These are phyloP conservation scores for Panicum virgatum DNA, from an alignment of 202 grass and related monocot species.

Conservation along the genomic window DNA sequence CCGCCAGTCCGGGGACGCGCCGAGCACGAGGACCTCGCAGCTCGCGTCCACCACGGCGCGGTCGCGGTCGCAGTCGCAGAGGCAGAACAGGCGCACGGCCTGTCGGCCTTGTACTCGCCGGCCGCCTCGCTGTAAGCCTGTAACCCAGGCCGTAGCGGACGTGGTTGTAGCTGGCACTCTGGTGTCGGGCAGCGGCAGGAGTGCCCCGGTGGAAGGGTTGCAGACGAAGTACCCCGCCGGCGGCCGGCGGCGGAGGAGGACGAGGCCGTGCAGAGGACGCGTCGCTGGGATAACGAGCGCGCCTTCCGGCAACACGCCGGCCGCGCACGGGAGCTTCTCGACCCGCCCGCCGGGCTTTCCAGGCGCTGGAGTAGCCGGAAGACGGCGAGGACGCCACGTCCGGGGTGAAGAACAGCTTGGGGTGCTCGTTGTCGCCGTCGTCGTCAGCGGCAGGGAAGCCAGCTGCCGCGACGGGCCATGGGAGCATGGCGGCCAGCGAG, in stretches of 20 bases:
- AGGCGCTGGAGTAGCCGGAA: constrained; percentile 2
- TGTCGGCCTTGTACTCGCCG: no score
- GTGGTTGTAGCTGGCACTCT: no score
- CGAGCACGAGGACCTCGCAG: no score
- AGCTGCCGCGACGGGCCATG: background rate
- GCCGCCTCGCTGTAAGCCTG: no score
- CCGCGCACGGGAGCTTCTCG: constrained; percentile 31
- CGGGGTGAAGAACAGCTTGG: constrained; percentile 11
- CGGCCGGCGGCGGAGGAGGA: background rate
- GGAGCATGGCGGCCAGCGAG: background rate
- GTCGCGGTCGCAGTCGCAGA: no score
- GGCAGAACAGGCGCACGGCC: no score
- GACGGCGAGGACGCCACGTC: background rate
- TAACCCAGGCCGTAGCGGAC: no score
- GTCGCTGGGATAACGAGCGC: background rate
- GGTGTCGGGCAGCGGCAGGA: background rate
- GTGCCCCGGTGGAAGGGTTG: constrained; percentile 22
- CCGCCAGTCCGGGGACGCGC: no score
- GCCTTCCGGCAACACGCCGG: background rate
- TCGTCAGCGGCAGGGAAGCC: background rate
- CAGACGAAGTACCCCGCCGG: constrained; percentile 4
- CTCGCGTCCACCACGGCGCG: no score
- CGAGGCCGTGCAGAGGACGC: background rate
- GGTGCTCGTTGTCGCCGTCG: background rate
- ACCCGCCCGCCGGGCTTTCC: constrained; percentile 24